These are phyloP conservation scores for Hyaloscypha variabilis DNA, from an alignment of 495 filamentous ascomycete species.

Conservation along the genomic window DNA sequence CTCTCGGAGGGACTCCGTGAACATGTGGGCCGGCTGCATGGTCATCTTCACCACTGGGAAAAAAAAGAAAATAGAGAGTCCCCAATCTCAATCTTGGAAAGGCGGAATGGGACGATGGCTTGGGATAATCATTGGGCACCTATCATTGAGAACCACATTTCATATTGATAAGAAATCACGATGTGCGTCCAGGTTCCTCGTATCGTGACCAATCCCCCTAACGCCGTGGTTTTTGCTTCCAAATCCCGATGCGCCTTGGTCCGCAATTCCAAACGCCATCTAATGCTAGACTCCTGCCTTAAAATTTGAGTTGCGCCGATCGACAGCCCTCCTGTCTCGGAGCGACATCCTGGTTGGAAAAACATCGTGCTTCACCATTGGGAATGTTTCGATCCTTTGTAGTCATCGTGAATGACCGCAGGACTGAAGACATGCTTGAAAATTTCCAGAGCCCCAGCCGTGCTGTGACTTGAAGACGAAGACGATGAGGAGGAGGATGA, in stretches of 20 bases:
- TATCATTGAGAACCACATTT: background rate
- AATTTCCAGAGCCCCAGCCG: slow-evolving; percentile 24
- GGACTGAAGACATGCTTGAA: slow-evolving; percentile 32
- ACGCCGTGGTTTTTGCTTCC: background rate
- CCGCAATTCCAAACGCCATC: slow-evolving; percentile 1
- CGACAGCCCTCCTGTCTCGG: background rate
- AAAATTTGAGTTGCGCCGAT: background rate
- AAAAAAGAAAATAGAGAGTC: background rate
- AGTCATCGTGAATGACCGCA: slow-evolving; percentile 24
- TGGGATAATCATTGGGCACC: background rate
- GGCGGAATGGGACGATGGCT: background rate
- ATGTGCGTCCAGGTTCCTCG: background rate
- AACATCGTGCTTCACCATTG: background rate
- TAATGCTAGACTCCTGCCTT: background rate
- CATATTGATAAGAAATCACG: background rate
- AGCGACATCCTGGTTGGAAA: background rate
- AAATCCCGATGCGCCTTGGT: background rate
- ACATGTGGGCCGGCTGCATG: background rate
- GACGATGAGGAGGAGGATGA: slow-evolving; percentile 8
- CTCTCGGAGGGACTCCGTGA: background rate
- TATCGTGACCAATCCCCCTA: background rate
- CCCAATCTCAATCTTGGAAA: background rate
- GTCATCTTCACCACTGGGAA: background rate
- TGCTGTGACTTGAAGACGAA: background rate
- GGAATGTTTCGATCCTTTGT: slow-evolving; percentile 13